Evolutionary conservation across 305 asterid species (phyloP), one percentile per base, ranked within the genome.

Genomic region (Petunia hybrid): DNA sequence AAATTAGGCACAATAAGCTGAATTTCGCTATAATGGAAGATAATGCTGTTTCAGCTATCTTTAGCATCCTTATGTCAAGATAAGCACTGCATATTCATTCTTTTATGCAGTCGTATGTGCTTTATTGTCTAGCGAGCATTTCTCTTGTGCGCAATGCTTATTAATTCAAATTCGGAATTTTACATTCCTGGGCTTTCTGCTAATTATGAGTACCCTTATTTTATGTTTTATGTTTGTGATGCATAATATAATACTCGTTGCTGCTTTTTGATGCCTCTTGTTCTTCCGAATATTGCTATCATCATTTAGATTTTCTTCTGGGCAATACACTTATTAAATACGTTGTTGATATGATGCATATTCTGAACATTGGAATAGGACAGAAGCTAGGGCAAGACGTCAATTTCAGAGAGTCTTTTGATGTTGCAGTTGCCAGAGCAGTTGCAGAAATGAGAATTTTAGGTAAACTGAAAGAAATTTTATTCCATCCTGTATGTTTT

Each of bases 401-500:
- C 76, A 87, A 84, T 80, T 89, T 88, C 86, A 89, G 99, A 87
- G 98, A 91, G 97, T 82, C 84, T 42, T 94, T 89, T 89, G 98
- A 94, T 81, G 83, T 96, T 86, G 95, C 97, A 77, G 95, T 94
- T 70, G 99, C 98, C 77, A 88, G 98, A 91, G 99, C 98, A 81
- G 99, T 96, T 82, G 98, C 98, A 74, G 99, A 96, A 83, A 93
- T 94, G 99, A 92, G 98, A 89, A 82, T 94, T 80, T 81, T 96
- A 56, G 97, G 98, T 96, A 90, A 83, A 76, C 68, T 35, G 66
- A n/a, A 7, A 57, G 60, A 9, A 22, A 38, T 67, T 5, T 36
- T 57, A 22, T 81, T 16, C 38, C 71, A 60, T 31, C 62, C 22
- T 16, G 41, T 59, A 8, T 60, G 53, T 3, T 14, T 7, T 56